Percentiles rank a stretch among this genome's conserved stretches.
Conservation (phyloP, 139 green algal species). For the Yamagishiella unicocca region DNA sequence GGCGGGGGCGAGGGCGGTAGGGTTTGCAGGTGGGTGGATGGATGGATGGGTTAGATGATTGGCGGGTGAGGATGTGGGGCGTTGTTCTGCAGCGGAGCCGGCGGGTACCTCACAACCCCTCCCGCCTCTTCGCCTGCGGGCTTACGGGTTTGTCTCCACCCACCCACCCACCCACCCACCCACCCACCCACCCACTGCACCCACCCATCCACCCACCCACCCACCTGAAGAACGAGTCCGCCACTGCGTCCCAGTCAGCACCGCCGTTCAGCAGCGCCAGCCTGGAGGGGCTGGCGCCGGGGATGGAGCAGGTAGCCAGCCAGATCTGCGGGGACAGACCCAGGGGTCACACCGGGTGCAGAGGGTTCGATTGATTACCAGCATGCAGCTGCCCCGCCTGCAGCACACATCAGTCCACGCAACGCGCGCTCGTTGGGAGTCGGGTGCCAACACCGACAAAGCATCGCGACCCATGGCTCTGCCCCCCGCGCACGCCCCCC, state of each 20-base stretch:
- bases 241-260: not conserved
- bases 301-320: not conserved
- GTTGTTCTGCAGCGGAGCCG: not conserved
- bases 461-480: not conserved
- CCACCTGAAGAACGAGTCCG: conserved; percentile 29
- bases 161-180: not conserved
- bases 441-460: not conserved
- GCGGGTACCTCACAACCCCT: not conserved
- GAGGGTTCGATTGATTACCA: not conserved
- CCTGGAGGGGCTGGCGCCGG: not conserved
- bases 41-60: not conserved
- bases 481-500: not conserved
- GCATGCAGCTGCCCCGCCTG: not conserved
- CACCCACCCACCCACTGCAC: not conserved
- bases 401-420: not conserved
- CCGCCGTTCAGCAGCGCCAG: conserved; percentile 22
- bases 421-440: not conserved
- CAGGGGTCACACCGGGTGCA: not conserved
- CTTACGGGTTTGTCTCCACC: not conserved
- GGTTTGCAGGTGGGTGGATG: not conserved
- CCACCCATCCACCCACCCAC: not conserved
- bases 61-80: not conserved
- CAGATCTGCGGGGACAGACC: not conserved
- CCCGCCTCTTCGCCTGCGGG: not conserved
- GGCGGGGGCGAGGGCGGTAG: too few relatives aligned